Evolutionary conservation across 2,329 filamentous ascomycete species (phyloP).

Genomic region (Fusarium pseudonygamai): DNA sequence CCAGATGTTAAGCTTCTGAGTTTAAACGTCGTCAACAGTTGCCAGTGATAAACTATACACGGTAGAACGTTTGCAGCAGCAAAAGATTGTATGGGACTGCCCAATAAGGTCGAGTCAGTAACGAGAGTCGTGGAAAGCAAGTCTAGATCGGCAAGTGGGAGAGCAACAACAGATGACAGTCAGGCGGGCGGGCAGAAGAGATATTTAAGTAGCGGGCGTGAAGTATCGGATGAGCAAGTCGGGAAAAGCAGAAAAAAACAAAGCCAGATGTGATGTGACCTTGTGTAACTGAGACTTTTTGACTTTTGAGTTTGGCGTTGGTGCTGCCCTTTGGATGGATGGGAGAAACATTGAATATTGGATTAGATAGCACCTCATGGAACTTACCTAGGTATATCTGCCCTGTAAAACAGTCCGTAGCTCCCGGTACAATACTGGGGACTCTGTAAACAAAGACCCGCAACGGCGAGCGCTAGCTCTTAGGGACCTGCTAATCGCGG

Average conservation of each 20-base stretch:
- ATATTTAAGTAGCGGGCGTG: constrained; percentile 2
- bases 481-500: constrained; percentile 41
- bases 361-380: constrained; percentile 19
- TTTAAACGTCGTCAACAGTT: background rate
- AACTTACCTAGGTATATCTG: constrained; percentile 28
- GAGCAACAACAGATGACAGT: constrained; percentile 7
- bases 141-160: constrained; percentile 24
- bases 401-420: constrained; percentile 39
- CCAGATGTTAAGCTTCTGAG: background rate
- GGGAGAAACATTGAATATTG: constrained; percentile 41
- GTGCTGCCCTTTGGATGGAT: constrained; percentile 22
- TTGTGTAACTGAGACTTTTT: constrained; percentile 34
- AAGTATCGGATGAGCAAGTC: background rate
- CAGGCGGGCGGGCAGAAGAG: background rate
- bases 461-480: constrained; percentile 37
- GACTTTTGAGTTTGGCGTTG: background rate
- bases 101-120: constrained; percentile 23
- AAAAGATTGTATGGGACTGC: constrained; percentile 17
- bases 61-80: background rate
- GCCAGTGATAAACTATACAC: background rate
- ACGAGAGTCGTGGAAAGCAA: constrained; percentile 28
- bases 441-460: constrained; percentile 39
- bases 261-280: constrained; percentile 25
- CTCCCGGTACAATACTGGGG: constrained; percentile 37
- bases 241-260: background rate